Conservation (phyloP, 768 basidiomycete species). For the Ephemerocybe angulata region DNA sequence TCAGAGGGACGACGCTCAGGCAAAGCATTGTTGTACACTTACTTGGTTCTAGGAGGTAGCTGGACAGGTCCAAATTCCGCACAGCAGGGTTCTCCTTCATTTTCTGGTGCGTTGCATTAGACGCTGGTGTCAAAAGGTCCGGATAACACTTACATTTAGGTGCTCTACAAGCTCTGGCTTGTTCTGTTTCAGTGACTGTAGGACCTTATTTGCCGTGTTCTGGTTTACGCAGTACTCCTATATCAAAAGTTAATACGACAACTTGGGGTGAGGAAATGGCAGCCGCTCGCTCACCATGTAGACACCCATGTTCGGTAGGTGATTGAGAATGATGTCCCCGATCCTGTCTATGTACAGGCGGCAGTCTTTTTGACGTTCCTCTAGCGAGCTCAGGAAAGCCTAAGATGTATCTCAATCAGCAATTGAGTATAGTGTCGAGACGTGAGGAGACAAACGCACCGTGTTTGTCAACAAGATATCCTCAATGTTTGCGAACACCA, state of each 20-base stretch:
- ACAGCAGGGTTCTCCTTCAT: slow-evolving; percentile 64
- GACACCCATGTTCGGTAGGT: slow-evolving; percentile 73
- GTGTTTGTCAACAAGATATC: slow-evolving; percentile 89
- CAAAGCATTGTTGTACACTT: slow-evolving; percentile 22
- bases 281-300: slow-evolving; percentile 60
- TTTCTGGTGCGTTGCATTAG: not conserved
- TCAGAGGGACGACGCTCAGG: not conserved
- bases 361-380: slow-evolving; percentile 88
- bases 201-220: slow-evolving; percentile 65
- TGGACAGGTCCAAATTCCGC: slow-evolving; percentile 83
- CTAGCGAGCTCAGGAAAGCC: slow-evolving; percentile 84
- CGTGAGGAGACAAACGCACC: too few relatives aligned
- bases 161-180: slow-evolving; percentile 63
- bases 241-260: not conserved
- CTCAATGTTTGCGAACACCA: slow-evolving; percentile 91
- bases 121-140: too few relatives aligned
- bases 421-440: not conserved
- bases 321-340: slow-evolving; percentile 74
- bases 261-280: not conserved
- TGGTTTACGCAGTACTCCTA: slow-evolving; percentile 93
- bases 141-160: slow-evolving; percentile 51
- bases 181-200: slow-evolving; percentile 68
- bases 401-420: not conserved
- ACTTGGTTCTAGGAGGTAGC: slow-evolving; percentile 92
- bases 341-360: slow-evolving; percentile 88